Base-by-base conservation (phyloP, 2,329 filamentous ascomycete genomes). In the Xylaria hypoxylon region DNA sequence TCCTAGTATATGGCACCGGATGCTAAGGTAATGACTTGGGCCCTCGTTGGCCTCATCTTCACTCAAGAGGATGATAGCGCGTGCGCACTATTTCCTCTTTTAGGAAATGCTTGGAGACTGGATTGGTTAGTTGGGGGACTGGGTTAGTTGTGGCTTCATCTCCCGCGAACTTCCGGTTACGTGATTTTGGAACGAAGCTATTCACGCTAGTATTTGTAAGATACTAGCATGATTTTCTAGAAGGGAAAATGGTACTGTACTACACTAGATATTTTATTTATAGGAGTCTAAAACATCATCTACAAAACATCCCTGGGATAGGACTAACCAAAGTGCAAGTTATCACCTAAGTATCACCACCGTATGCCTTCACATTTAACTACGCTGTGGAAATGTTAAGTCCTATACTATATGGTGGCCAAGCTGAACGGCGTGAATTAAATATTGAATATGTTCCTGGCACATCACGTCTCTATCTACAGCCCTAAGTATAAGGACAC, bases 101-200 rank as follows among this genome's bases (percentile, higher is more conserved):
- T 10, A 19, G 33, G 44, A 51, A 44, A 19, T 51, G 10, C 31
- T 31, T 48, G 33, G 26, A 33, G 22, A 19, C 17, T 38, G 17
- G 45, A 42, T 59, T 59, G 47, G 57, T 59, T 33, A 59, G 33
- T 59, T 48, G 31, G 2, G 31, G 2, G 35, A 38, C 11, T 15
- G 13, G 35, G 10, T 5, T 13, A 47, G 28, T 28, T 5, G 10
- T 17, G 3, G 17, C 7, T 15, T 59, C 24, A 22, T 47, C 45
- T 22, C 13, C 33, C 22, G 17, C 24, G 57, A 31, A 38, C 38
- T 31, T 42, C 45, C 33, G 17, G 45, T 59, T 59, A 59, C 35
- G 45, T 59, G 45, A 51, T 50, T 31, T 13, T 7, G 40, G 7
- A 22, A 28, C n/a, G 53, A 44, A 15, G 53, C 26, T 33, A 10